Percentiles rank a stretch among this genome's conserved stretches.
Conservation (phyloP, 306 rosid genomes). For the Prunus dulcis region DNA sequence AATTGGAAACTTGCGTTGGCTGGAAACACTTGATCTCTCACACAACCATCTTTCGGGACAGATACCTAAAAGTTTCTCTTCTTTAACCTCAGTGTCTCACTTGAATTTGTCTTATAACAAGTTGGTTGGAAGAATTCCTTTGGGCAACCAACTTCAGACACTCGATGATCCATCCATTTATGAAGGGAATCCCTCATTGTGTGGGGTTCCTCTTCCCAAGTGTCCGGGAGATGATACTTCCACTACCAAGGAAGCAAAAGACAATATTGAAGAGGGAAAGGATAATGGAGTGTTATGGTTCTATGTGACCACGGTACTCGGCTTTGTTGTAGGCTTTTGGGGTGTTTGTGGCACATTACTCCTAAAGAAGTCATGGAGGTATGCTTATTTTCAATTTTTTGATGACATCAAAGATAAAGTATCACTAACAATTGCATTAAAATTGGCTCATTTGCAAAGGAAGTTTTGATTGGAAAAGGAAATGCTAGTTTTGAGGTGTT, state of each 20-base stretch:
- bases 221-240: not conserved
- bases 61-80: not conserved
- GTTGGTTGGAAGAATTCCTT: not conserved
- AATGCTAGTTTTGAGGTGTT: too few species aligned
- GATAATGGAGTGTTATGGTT: not conserved
- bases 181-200: not conserved
- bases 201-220: not conserved
- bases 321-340: not conserved
- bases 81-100: not conserved
- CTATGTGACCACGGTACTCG: not conserved
- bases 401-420: not conserved
- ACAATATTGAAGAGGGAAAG: not conserved
- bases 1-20: constrained; percentile 2
- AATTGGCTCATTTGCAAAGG: not conserved
- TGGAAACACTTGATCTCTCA: constrained; percentile 19
- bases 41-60: constrained; percentile 5
- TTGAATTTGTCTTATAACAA: constrained; percentile 15
- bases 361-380: not conserved
- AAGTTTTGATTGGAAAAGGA: not conserved
- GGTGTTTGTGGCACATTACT: not conserved
- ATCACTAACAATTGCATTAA: not conserved
- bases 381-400: not conserved
- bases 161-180: not conserved
- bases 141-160: not conserved
- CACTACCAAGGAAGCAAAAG: not conserved